These are phyloP conservation scores for Boletus huronensis DNA, from an alignment of 768 basidiomycete species.

Conservation along the genomic window DNA sequence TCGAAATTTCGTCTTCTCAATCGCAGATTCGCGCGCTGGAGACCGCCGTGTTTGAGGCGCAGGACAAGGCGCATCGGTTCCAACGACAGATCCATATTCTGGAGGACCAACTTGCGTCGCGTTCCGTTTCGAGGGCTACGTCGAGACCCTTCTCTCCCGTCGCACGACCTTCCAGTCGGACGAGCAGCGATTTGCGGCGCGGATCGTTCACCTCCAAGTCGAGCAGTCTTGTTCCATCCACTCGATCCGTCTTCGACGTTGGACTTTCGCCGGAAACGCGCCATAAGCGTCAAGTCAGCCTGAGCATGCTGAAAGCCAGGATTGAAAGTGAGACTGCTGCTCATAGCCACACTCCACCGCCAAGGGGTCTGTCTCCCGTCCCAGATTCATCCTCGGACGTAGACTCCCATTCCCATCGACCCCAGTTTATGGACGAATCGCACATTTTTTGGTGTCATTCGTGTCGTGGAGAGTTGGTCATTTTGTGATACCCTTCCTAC, in stretches of 20 bases:
- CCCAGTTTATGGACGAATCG: conserved; percentile 83
- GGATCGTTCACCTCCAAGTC: conserved; percentile 34
- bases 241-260: conserved; percentile 64
- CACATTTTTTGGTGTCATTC: conserved; percentile 89
- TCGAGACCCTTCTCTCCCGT: conserved; percentile 47
- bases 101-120: conserved; percentile 60
- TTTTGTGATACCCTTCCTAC: conserved; percentile 40
- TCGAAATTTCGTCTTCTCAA: conserved; percentile 78
- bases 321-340: conserved; percentile 74
- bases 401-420: conserved; percentile 34
- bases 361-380: conserved; percentile 55
- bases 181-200: conserved; percentile 38
- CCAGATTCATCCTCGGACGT: conserved; percentile 30
- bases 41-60: conserved; percentile 66
- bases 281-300: conserved; percentile 79
- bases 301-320: conserved; percentile 87
- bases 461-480: conserved; percentile 78
- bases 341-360: conserved; percentile 46
- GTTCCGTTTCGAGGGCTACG: conserved; percentile 40
- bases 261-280: conserved; percentile 69
- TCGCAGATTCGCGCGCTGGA: conserved; percentile 79
- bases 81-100: conserved; percentile 64
- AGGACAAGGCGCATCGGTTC: conserved; percentile 60
- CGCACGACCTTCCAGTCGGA: conserved; percentile 43
- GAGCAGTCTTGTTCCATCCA: conserved; percentile 34